Evolutionary conservation across 371 early-diverging fungal genomes (phyloP), one percentile per base, ranked within the genome.

Genomic region (Mucor racemosus): DNA sequence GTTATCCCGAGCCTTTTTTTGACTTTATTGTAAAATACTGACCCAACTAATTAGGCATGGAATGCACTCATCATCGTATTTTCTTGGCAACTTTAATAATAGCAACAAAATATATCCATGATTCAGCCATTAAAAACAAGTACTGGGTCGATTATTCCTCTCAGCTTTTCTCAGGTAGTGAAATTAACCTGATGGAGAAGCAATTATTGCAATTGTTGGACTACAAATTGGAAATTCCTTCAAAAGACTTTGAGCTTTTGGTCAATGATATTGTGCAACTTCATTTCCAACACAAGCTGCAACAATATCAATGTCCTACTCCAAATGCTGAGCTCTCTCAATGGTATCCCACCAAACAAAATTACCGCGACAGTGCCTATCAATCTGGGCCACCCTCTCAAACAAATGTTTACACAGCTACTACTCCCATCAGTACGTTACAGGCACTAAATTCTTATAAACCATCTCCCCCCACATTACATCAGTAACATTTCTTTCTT

Each of bases 151-250:
- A 80, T 13, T 88, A 88, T 65, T 84, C 90, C 0, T 38, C 21
- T 9, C 71, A 78, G 0, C 71, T 90, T 21, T 92, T 91, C 67
- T 89, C 93, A 4, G 81, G 90, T 5, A 75, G 84, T 21, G 93
- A 93, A 73, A 88, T 93, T 57, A 93, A 92, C 55, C 72, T 92
- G 36, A 93, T 92, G 93, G 93, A 93, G 70, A 87, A 89, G 67
- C 93, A 93, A 71, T 73, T 93, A 38, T 79, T 93, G 60, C 86
- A 85, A 13, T 72, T 93, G 63, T 78, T 93, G 59, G 66, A 69
- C 9, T 69, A 69, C 44, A 57, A 69, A 34, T 48, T 69, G 31
- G 70, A 61, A 54, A 56, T 69, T 42, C n/a, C 61, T 26, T 44
- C 36, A 38, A 5, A 56, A 21, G 59, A 61, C 14, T 69, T 60